Percentiles rank a stretch among this genome's conserved stretches.
Conservation (phyloP, 768 basidiomycete species). For the Dictyophora rubrovolvata region DNA sequence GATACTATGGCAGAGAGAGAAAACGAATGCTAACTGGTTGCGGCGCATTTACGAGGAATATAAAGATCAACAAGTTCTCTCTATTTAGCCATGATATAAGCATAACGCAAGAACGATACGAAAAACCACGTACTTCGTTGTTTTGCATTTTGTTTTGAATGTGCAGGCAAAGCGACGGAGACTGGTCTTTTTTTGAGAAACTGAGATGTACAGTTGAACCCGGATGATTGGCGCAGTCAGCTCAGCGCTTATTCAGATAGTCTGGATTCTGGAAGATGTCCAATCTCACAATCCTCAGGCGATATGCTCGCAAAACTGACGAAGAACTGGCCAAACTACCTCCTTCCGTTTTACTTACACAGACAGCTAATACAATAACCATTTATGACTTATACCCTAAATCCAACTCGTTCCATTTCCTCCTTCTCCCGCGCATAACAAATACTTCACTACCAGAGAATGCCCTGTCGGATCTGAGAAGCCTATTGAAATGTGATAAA, state of each 20-base stretch:
- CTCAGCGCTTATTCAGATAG: not conserved
- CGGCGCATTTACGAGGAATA: slow-evolving; percentile 98
- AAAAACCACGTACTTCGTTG: slow-evolving; percentile 1
- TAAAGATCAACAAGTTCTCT: slow-evolving; percentile 99
- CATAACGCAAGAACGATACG: not conserved
- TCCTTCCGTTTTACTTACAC: slow-evolving; percentile 46
- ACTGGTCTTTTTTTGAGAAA: not conserved
- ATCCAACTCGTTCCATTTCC: slow-evolving; percentile 71
- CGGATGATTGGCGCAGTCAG: slow-evolving; percentile 2
- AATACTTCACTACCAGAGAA: slow-evolving; percentile 20
- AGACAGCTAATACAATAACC: slow-evolving; percentile 45
- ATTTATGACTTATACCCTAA: slow-evolving; percentile 74
- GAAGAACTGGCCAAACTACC: slow-evolving; percentile 39
- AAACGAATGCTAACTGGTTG: slow-evolving; percentile 73
- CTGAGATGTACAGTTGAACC: slow-evolving; percentile 8
- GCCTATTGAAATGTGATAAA: slow-evolving; percentile 46
- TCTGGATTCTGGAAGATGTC: not conserved
- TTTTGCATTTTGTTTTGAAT: slow-evolving; percentile 2
- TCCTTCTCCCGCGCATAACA: slow-evolving; percentile 56
- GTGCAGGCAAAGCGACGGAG: not conserved
- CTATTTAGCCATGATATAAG: slow-evolving; percentile 17
- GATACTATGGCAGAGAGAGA: not conserved
- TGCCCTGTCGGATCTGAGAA: slow-evolving; percentile 43
- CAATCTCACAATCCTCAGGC: slow-evolving; percentile 42
- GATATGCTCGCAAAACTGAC: slow-evolving; percentile 43